Conservation (phyloP, 2,329 filamentous ascomycete species). For the Scedosporium boydii region DNA sequence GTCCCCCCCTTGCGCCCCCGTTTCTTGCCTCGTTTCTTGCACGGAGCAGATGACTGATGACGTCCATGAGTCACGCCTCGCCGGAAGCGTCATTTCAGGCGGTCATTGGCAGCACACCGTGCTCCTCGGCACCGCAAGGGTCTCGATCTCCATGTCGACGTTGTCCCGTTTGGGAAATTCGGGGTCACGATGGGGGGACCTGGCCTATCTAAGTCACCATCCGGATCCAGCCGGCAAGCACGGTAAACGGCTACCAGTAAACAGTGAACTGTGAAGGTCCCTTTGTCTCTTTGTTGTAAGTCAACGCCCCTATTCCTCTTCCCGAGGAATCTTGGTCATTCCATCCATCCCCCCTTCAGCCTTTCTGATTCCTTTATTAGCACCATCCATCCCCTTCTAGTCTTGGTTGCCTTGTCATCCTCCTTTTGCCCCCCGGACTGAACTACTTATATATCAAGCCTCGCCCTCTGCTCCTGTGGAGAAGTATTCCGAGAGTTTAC, state of each 20-base stretch:
- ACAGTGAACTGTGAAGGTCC: no score
- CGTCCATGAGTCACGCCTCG: conserved; percentile 6
- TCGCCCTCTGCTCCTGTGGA: neutral
- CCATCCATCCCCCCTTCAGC: no score
- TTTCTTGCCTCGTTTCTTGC: neutral
- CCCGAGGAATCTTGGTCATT: neutral
- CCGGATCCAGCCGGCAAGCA: neutral
- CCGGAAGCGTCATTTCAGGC: conserved; percentile 5
- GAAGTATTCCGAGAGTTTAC: neutral
- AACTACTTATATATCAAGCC: neutral
- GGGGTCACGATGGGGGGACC: conserved; percentile 1
- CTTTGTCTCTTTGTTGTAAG: neutral
- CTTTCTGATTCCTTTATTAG: neutral
- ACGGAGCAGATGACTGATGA: neutral
- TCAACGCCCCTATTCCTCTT: neutral
- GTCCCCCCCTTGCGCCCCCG: neutral
- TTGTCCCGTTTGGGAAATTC: neutral
- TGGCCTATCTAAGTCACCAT: neutral
- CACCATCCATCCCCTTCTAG: neutral
- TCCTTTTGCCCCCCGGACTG: neutral
- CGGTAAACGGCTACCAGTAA: neutral
- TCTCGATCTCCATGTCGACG: neutral
- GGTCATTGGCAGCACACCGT: neutral
- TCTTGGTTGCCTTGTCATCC: neutral
- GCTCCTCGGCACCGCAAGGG: neutral